phyloP scores from a whole-genome alignment of 169 alveolate species.

The Cryptosporidium meleagridis region DNA sequence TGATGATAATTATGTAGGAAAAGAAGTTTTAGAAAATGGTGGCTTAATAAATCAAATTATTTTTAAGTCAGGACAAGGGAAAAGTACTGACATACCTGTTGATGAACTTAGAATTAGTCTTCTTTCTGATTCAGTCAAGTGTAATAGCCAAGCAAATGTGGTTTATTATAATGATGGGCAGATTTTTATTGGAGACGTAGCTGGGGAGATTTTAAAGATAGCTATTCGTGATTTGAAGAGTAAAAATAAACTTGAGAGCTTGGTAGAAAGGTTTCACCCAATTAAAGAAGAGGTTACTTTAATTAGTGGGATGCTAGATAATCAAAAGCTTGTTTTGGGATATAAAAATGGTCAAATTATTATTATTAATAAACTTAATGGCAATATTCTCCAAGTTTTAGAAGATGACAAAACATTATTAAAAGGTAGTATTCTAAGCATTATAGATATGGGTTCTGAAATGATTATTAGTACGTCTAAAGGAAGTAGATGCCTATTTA shows the following conservation, averaged over 20 bases:
- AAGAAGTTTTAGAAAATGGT: not conserved
- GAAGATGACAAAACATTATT: not conserved
- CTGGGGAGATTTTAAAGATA: slow-evolving; percentile 9
- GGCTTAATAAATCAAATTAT: not conserved
- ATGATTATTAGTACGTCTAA: not conserved
- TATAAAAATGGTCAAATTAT: slow-evolving; percentile 19
- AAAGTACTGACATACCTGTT: not conserved
- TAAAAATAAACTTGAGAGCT: not conserved
- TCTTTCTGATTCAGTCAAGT: not conserved
- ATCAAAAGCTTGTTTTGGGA: slow-evolving; percentile 7
- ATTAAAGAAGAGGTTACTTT: not conserved
- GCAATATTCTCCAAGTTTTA: not conserved
- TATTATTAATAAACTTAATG: not conserved
- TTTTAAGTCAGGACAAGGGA: not conserved
- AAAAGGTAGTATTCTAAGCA: not conserved
- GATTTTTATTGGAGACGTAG: not conserved
- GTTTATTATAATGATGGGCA: not conserved
- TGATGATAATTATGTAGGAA: not conserved
- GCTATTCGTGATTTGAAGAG: not conserved
- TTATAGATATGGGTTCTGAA: not conserved
- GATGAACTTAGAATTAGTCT: not conserved
- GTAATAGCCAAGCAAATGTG: not conserved
- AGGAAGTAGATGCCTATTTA: not conserved
- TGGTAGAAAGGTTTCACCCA: not conserved
- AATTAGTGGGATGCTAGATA: not conserved